These are phyloP conservation scores for Elsinoe ampelina DNA, from an alignment of 2,329 filamentous ascomycete species.

Conservation along the genomic window DNA sequence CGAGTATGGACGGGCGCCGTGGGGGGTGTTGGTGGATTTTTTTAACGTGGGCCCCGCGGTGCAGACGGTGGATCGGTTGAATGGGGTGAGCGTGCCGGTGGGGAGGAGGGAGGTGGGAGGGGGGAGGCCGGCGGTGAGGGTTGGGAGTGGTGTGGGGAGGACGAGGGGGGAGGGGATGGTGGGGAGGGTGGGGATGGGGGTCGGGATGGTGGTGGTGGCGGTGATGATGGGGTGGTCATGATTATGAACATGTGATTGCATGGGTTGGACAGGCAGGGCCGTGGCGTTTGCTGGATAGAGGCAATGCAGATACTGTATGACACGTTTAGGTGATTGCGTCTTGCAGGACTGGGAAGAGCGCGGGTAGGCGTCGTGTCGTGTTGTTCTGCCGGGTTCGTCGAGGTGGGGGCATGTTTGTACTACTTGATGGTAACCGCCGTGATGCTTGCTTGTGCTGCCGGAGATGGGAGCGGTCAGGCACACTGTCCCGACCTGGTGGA, in stretches of 20 bases:
- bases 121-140: background rate
- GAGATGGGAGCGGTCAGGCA: background rate
- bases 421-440: too few relatives aligned
- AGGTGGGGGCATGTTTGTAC: background rate
- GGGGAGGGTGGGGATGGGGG: background rate
- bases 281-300: background rate
- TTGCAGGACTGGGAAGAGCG: background rate
- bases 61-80: constrained; percentile 58
- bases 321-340: background rate
- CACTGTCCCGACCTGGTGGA: background rate
- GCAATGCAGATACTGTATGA: background rate
- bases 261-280: background rate
- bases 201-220: background rate
- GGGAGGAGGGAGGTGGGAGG: constrained; percentile 31
- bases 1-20: constrained; percentile 56
- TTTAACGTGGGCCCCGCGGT: constrained; percentile 65
- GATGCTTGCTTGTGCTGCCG: background rate
- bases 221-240: background rate
- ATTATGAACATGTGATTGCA: background rate
- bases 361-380: background rate
- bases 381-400: background rate
- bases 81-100: constrained; percentile 42
- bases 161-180: background rate
- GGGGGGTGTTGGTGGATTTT: constrained; percentile 71
- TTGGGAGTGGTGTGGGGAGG: background rate